Evolutionary conservation across 2,329 filamentous ascomycete species (phyloP).

Genomic region (Pseudophaeomoniella oleicola): DNA sequence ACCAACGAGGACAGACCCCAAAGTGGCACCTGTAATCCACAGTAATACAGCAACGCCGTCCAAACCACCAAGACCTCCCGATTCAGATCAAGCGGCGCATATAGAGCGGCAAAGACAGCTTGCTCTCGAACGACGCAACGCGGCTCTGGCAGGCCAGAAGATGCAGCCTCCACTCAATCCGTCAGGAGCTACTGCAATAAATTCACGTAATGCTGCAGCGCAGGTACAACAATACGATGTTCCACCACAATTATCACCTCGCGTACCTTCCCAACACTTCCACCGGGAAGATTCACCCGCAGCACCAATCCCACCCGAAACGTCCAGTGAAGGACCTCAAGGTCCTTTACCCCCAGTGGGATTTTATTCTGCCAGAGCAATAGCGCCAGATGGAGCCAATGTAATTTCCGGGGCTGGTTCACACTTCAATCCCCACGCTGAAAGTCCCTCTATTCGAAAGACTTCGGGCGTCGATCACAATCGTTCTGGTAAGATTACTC

Average conservation of each 20-base stretch:
- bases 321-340: neutral
- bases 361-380: constrained; percentile 58
- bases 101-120: neutral
- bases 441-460: constrained; percentile 75
- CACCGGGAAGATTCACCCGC: constrained; percentile 1
- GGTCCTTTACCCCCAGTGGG: constrained; percentile 32
- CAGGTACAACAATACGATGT: neutral
- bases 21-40: constrained; percentile 4
- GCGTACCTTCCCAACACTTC: constrained; percentile 8
- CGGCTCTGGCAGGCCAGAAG: constrained; percentile 10
- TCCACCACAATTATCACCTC: constrained; percentile 8
- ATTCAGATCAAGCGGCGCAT: neutral
- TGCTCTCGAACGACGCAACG: constrained; percentile 6
- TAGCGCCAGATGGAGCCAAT: constrained; percentile 41
- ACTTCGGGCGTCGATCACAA: constrained; percentile 77
- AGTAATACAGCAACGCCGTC: constrained; percentile 21
- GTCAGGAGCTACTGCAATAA: constrained; percentile 2
- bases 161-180: constrained; percentile 1
- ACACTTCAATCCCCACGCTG: constrained; percentile 57
- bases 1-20: neutral
- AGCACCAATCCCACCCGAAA: constrained; percentile 2
- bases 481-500: constrained; percentile 36
- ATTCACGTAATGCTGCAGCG: neutral
- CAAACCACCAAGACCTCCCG: constrained; percentile 20
- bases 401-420: constrained; percentile 31